Percentiles rank a stretch among this genome's conserved stretches.
Conservation (phyloP, 768 basidiomycete genomes). For the Hygrophorus russula region DNA sequence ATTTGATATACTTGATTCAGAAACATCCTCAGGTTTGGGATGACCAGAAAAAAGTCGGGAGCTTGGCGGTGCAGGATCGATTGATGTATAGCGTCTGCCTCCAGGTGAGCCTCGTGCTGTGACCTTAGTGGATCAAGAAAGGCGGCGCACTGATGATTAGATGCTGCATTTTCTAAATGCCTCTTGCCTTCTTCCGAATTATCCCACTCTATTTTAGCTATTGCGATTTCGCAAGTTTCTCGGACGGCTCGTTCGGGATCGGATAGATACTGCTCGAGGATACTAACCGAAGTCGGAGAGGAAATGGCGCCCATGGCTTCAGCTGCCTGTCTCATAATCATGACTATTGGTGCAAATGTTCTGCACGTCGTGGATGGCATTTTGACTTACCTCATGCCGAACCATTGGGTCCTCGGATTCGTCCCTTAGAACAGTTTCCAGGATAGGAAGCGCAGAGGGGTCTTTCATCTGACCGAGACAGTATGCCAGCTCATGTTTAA, state of each 20-base stretch:
- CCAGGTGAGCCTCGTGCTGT: background rate
- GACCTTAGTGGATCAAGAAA: background rate
- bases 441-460: conserved; percentile 58
- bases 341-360: background rate
- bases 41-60: conserved; percentile 48
- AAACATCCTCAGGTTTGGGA: conserved; percentile 38
- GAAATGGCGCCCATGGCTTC: conserved; percentile 98
- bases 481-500: conserved; percentile 97
- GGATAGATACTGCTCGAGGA: conserved; percentile 59
- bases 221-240: conserved; percentile 96
- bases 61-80: conserved; percentile 82
- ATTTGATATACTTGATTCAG: conserved; percentile 34
- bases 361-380: background rate
- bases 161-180: conserved; percentile 22
- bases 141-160: background rate
- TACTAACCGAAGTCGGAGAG: conserved; percentile 45
- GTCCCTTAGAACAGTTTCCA: conserved; percentile 68
- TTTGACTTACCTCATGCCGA: conserved; percentile 70
- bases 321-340: conserved; percentile 54
- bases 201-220: conserved; percentile 93
- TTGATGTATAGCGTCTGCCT: conserved; percentile 61
- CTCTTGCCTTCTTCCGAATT: conserved; percentile 59
- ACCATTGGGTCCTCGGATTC: conserved; percentile 86
- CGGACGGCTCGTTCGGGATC: conserved; percentile 70
- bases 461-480: conserved; percentile 89